Percentiles rank a stretch among this genome's conserved stretches.
These are phyloP conservation scores for Passiflora organensis DNA, from an alignment of 345 rosid species.

Conservation along the genomic window DNA sequence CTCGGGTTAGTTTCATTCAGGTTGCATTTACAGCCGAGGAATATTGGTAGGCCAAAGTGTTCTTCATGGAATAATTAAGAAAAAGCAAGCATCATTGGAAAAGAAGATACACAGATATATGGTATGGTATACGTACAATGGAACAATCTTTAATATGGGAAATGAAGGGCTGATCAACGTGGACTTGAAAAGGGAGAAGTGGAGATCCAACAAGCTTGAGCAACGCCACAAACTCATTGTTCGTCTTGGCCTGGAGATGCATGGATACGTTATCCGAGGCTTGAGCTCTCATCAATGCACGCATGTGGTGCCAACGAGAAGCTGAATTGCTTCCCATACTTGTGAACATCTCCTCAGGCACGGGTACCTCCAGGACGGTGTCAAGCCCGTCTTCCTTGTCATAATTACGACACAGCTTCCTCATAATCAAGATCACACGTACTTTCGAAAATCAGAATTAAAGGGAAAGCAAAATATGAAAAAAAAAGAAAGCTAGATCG, in stretches of 20 bases:
- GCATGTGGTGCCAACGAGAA: slow-evolving; percentile 75
- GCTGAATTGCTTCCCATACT: slow-evolving; percentile 54
- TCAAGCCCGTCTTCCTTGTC: slow-evolving; percentile 56
- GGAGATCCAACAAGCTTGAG: slow-evolving; percentile 91
- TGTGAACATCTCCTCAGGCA: slow-evolving; percentile 70
- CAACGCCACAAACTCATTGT: slow-evolving; percentile 78
- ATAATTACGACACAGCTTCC: slow-evolving; percentile 59
- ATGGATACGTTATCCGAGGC: slow-evolving; percentile 22
- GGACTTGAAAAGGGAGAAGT: slow-evolving; percentile 72
- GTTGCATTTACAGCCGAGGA: no score
- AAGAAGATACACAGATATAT: no score
- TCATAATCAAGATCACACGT: no score
- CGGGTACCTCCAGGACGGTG: slow-evolving; percentile 70
- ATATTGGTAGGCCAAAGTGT: no score
- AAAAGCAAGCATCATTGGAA: no score
- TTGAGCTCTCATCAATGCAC: slow-evolving; percentile 65
- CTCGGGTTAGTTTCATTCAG: no score
- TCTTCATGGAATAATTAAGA: no score
- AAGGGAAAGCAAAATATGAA: neutral
- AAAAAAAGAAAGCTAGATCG: slow-evolving; percentile 10
- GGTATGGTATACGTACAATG: slow-evolving; percentile 53
- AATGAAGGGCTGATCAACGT: slow-evolving; percentile 38
- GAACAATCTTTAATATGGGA: slow-evolving; percentile 48
- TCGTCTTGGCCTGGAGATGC: slow-evolving; percentile 66
- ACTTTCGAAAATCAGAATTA: no score